Percentiles rank a stretch among this genome's conserved stretches.
phyloP scores from a whole-genome alignment of 768 basidiomycete species.

The Serpula lacrymans region DNA sequence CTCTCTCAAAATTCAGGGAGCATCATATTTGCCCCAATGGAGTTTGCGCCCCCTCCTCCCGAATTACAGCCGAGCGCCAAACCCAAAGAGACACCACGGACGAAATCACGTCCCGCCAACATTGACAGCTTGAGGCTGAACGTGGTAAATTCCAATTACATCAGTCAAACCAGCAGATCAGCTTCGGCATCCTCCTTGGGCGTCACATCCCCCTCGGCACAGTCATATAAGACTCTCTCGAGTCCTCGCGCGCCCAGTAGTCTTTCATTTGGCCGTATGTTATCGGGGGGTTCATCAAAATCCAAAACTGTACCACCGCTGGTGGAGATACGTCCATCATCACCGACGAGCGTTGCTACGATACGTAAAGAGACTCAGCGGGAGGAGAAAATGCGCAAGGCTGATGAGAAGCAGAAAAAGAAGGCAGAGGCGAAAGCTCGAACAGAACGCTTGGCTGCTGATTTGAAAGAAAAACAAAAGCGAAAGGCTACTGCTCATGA shows the following conservation, averaged over 20 bases:
- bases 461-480: slow-evolving; percentile 38
- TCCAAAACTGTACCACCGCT: slow-evolving; percentile 3
- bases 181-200: slow-evolving; percentile 15
- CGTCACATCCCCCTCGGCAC: slow-evolving; percentile 2
- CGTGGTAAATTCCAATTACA: slow-evolving; percentile 17
- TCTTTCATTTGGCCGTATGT: slow-evolving; percentile 24
- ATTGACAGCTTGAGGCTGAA: slow-evolving; percentile 27
- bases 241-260: slow-evolving; percentile 12
- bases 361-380: slow-evolving; percentile 23
- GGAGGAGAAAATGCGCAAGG: slow-evolving; percentile 43
- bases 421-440: slow-evolving; percentile 38
- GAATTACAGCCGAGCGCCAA: slow-evolving; percentile 13
- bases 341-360: slow-evolving; percentile 16
- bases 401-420: slow-evolving; percentile 42
- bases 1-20: slow-evolving; percentile 19
- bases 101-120: slow-evolving; percentile 22
- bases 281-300: slow-evolving; percentile 21
- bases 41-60: slow-evolving; percentile 9
- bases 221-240: not conserved
- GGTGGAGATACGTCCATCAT: slow-evolving; percentile 8
- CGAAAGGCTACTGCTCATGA: slow-evolving; percentile 28
- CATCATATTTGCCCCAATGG: slow-evolving; percentile 18
- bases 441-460: slow-evolving; percentile 41
- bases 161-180: slow-evolving; percentile 15
- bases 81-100: slow-evolving; percentile 18